A percentile compares a stretch with the other conserved stretches of the same genome.
phyloP scores from a whole-genome alignment of 257 asterid genomes.

The Solanum appendiculatum region DNA sequence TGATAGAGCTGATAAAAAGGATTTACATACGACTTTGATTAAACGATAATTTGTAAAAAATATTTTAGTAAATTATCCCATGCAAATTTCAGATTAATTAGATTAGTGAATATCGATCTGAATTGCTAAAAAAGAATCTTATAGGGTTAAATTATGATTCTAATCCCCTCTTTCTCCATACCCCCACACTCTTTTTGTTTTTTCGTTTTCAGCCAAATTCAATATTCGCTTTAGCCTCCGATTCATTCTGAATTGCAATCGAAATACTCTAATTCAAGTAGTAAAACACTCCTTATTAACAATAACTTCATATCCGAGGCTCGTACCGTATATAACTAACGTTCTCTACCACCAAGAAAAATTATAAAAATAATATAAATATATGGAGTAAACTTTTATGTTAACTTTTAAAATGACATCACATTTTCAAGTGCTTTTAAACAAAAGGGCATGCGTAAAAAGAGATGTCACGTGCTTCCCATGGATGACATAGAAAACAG shows the following conservation, averaged over 20 bases:
- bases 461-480: constrained; percentile 61
- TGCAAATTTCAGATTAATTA: background rate
- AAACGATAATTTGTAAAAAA: background rate
- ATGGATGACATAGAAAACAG: constrained; percentile 10
- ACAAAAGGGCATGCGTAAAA: constrained; percentile 47
- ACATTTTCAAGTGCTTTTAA: background rate
- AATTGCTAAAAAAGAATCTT: too few species aligned
- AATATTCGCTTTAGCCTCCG: background rate
- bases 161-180: background rate
- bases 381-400: background rate
- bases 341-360: background rate
- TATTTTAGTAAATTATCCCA: too few species aligned
- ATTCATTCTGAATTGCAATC: too few species aligned
- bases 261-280: too few species aligned
- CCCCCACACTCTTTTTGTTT: too few species aligned
- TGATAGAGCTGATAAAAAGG: too few species aligned
- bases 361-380: too few species aligned
- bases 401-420: background rate
- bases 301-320: background rate
- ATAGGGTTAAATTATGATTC: background rate
- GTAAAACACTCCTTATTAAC: background rate
- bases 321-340: background rate
- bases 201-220: too few species aligned
- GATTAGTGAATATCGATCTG: background rate
- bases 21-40: background rate